Evolutionary conservation across 805 yeast genomes (phyloP), one percentile per base, ranked within the genome.

Genomic region (Schwanniomyces occidentalis): DNA sequence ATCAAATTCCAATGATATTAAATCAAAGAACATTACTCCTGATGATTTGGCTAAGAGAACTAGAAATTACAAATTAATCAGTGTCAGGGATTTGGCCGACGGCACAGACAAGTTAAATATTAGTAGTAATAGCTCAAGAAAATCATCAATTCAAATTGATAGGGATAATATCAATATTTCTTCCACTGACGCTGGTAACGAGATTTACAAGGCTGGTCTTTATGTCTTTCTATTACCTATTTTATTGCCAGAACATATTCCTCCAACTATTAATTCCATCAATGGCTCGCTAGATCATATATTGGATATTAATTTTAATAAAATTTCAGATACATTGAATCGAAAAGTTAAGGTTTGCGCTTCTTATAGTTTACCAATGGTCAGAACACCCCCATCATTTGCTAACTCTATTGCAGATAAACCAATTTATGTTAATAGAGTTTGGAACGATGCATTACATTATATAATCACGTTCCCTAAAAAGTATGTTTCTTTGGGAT

Each of bases 381-480:
- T 75, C 6, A 55, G 81, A 34, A 61, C 76, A 1, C 81, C 81
- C 1, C 82, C 82, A 0, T 71, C 77, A 4, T 71, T 73, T 52
- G 79, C 80, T 2, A 71, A 75, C 22, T 71, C 78, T 3, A 73
- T 76, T 6, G 65, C 78, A 5, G 82, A 84, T 51, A 85, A 83
- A 51, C 88, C 95, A 0, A 75, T 85, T 12, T 84, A 80, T 54
- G 87, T 85, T 22, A 83, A 82, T 52, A 70, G 85, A 42, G 71
- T 79, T 1, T 85, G 93, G 93, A 78, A 79, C 46, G 81, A 83
- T 36, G 56, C 87, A 0, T 58, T 85, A 23, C 78, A 79, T 37
- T 85, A 85, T 56, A 83, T 83, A 44, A 71, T 85, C 10, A 75
- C 88, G 0, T 72, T 85, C 39, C 89, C 90, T 0, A 72, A 72